A percentile compares a stretch with the other conserved stretches of the same genome.
These are phyloP conservation scores for Flaveria brownii DNA, from an alignment of 129 eudicot species.

Conservation along the genomic window DNA sequence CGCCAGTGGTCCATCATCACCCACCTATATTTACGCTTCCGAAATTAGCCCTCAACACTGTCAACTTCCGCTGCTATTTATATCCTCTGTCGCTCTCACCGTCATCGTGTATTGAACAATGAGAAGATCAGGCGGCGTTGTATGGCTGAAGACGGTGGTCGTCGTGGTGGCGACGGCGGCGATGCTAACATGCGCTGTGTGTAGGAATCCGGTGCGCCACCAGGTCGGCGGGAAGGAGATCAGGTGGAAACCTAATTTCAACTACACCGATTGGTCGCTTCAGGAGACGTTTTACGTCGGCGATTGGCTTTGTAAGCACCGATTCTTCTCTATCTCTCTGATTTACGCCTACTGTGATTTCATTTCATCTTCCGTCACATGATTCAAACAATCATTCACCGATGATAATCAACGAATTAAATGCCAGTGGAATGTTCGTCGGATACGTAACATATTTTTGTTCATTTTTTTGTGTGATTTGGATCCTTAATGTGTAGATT, in stretches of 20 bases:
- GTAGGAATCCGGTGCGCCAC: slow-evolving; percentile 34
- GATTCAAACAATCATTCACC: background rate
- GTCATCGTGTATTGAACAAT: slow-evolving; percentile 6
- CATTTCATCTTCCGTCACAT: background rate
- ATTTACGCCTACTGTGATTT: slow-evolving; percentile 1
- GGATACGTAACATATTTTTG: background rate
- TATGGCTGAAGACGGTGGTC: slow-evolving; percentile 29
- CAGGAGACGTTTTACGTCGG: slow-evolving; percentile 46
- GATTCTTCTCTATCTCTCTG: background rate
- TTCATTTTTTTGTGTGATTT: background rate
- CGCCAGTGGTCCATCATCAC: slow-evolving; percentile 26
- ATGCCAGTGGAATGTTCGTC: background rate
- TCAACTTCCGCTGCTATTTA: background rate
- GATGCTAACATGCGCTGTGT: slow-evolving; percentile 30
- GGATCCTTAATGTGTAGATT: background rate
- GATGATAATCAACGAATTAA: too few species aligned
- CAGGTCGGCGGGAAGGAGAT: slow-evolving; percentile 44
- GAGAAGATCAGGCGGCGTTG: slow-evolving; percentile 24
- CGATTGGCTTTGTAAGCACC: slow-evolving; percentile 53
- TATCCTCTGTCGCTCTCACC: background rate
- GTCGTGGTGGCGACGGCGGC: slow-evolving; percentile 24
- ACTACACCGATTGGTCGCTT: slow-evolving; percentile 52
- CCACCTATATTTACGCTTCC: slow-evolving; percentile 8
- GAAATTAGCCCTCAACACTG: slow-evolving; percentile 9
- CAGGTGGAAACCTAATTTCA: slow-evolving; percentile 40